Percentiles rank a stretch among this genome's conserved stretches.
Conservation (phyloP, 2,329 filamentous ascomycete species). For the Clonostachys sp. region DNA sequence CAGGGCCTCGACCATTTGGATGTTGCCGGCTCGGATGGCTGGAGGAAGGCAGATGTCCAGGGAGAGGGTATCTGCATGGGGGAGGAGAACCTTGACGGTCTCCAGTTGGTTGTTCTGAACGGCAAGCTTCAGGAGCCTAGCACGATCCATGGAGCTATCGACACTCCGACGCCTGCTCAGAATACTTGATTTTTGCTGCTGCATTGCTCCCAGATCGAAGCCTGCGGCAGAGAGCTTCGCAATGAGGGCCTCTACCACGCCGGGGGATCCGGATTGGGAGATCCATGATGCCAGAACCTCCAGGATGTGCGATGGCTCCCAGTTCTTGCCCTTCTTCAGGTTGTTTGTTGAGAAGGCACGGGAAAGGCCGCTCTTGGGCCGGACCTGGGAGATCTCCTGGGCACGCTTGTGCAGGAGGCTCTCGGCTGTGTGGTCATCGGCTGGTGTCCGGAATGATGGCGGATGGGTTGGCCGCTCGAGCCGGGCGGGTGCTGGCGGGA, state of each 20-base stretch:
- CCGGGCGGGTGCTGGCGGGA: slow-evolving; percentile 31
- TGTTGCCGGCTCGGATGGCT: slow-evolving; percentile 39
- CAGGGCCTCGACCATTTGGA: slow-evolving; percentile 38
- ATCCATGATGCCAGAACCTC: slow-evolving; percentile 45
- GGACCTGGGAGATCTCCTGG: slow-evolving; percentile 22
- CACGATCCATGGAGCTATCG: slow-evolving; percentile 41
- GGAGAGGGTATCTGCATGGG: slow-evolving; percentile 44
- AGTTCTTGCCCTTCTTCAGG: slow-evolving; percentile 41
- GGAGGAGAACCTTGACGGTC: slow-evolving; percentile 48
- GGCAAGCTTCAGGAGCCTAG: slow-evolving; percentile 44
- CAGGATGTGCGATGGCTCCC: slow-evolving; percentile 48
- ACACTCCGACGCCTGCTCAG: slow-evolving; percentile 44
- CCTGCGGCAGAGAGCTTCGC: slow-evolving; percentile 42
- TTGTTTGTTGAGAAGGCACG: slow-evolving; percentile 28
- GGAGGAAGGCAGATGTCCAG: slow-evolving; percentile 44
- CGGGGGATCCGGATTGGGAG: slow-evolving; percentile 11
- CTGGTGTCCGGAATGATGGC: slow-evolving; percentile 36
- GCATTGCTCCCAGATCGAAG: slow-evolving; percentile 42
- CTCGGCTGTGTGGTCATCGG: slow-evolving; percentile 49
- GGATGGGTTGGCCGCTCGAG: slow-evolving; percentile 34
- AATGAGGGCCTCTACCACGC: slow-evolving; percentile 52
- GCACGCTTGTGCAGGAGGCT: slow-evolving; percentile 44
- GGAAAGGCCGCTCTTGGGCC: slow-evolving; percentile 32
- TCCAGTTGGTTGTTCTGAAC: slow-evolving; percentile 44
- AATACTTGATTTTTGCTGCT: slow-evolving; percentile 41